Conservation (phyloP, 202 grass and related monocot genomes). For the Panicum virgatum region DNA sequence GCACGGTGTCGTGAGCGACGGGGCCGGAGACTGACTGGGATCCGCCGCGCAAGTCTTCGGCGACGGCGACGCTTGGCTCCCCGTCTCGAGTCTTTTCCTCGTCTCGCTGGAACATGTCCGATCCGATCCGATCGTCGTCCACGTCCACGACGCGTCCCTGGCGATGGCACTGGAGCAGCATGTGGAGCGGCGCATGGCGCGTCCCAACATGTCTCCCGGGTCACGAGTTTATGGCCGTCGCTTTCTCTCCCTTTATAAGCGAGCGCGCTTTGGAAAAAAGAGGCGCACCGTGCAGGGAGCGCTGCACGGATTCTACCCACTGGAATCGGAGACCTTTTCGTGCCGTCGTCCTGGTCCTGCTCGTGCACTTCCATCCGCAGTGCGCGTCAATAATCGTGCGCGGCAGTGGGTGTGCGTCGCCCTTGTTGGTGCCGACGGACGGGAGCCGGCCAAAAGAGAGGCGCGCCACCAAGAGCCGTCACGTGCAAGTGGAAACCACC, state of each 20-base stretch:
- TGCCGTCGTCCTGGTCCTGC: too few species aligned
- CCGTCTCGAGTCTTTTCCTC: not conserved
- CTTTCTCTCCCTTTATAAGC: not conserved
- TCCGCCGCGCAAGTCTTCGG: not conserved
- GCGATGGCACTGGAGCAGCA: not conserved
- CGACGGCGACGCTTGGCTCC: not conserved
- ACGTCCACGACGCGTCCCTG: not conserved
- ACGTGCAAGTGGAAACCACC: conserved; percentile 35
- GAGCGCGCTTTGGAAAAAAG: not conserved
- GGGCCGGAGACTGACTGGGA: conserved; percentile 5
- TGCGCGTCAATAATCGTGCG: not conserved
- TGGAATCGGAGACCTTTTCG: not conserved
- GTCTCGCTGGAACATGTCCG: conserved; percentile 15
- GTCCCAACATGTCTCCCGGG: conserved; percentile 5
- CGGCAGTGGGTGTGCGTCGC: not conserved
- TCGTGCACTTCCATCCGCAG: not conserved
- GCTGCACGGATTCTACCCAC: not conserved
- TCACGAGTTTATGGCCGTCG: conserved; percentile 1
- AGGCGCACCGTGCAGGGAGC: not conserved
- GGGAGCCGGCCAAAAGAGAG: conserved; percentile 1
- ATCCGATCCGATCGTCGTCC: not conserved
- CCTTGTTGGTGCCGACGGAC: not conserved
- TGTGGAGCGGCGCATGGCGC: not conserved
- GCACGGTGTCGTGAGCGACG: conserved; percentile 50
- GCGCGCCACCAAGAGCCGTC: conserved; percentile 16